Evolutionary conservation across 805 yeast genomes (phyloP).

Genomic region (Yarrowia bubula): DNA sequence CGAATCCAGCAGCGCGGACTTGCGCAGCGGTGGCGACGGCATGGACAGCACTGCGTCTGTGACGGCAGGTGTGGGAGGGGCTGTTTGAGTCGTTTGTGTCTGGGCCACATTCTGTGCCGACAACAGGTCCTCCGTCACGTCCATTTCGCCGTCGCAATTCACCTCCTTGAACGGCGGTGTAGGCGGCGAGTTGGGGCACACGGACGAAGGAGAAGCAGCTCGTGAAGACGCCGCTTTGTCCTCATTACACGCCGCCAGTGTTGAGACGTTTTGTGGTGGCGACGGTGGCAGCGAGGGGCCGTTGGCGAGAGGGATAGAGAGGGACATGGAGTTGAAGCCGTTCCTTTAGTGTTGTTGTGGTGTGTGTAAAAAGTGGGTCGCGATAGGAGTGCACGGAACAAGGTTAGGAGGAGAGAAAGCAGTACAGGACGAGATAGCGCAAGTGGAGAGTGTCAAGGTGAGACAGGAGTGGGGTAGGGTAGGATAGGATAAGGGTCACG

Average conservation of each 20-base stretch:
- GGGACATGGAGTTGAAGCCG: slow-evolving; percentile 16
- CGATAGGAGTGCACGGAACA: slow-evolving; percentile 4
- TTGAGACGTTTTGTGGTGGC: slow-evolving; percentile 1
- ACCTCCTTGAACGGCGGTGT: slow-evolving; percentile 24
- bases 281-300: slow-evolving; percentile 18
- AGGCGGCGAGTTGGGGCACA: slow-evolving; percentile 18
- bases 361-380: not conserved
- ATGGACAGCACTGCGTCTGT: not conserved
- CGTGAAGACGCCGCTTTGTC: not conserved
- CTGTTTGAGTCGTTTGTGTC: not conserved
- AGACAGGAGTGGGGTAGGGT: not conserved
- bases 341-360: not conserved
- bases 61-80: not conserved
- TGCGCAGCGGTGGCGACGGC: not conserved
- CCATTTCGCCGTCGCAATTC: not conserved
- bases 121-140: not conserved
- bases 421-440: slow-evolving; percentile 20
- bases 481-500: not conserved
- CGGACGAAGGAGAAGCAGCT: not conserved
- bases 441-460: not conserved
- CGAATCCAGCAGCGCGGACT: slow-evolving; percentile 5
- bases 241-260: not conserved
- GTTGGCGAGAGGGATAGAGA: not conserved
- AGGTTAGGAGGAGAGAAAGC: slow-evolving; percentile 22
- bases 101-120: too few relatives aligned